Evolutionary conservation across 371 early-diverging fungal species (phyloP).

Genomic region (Syncephalastrum contaminatum): DNA sequence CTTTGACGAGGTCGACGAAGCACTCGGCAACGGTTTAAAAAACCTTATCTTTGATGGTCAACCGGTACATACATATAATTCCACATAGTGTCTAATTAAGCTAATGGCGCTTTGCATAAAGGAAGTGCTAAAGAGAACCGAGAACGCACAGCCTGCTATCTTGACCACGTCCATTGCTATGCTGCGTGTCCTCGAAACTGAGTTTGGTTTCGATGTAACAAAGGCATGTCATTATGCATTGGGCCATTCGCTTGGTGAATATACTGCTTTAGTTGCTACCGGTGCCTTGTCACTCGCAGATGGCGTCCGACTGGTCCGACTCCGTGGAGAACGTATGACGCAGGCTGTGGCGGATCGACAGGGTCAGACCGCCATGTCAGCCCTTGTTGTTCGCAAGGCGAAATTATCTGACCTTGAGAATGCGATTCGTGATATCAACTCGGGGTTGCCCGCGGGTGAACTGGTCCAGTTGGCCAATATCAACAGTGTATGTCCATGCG

Average conservation of each 20-base stretch:
- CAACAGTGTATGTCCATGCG: constrained; percentile 62
- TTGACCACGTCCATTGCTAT: constrained; percentile 88
- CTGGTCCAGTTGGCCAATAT: constrained; percentile 84
- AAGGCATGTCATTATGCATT: constrained; percentile 74
- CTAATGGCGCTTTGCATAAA: constrained; percentile 12
- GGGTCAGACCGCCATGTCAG: constrained; percentile 83
- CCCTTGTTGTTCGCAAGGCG: constrained; percentile 76
- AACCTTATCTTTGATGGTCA: constrained; percentile 87
- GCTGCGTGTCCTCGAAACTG: constrained; percentile 81
- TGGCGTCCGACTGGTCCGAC: constrained; percentile 80
- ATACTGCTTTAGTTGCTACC: constrained; percentile 85
- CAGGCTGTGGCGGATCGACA: constrained; percentile 65
- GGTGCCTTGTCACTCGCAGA: constrained; percentile 73
- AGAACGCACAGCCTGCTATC: constrained; percentile 96
- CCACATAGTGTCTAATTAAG: neutral
- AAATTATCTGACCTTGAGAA: constrained; percentile 71
- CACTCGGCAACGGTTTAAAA: constrained; percentile 66
- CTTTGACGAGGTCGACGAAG: constrained; percentile 90
- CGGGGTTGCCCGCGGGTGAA: constrained; percentile 64
- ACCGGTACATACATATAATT: constrained; percentile 35
- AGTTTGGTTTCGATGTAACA: constrained; percentile 76
- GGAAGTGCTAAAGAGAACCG: constrained; percentile 75
- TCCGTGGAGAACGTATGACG: constrained; percentile 89
- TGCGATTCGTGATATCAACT: constrained; percentile 63
- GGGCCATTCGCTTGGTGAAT: constrained; percentile 97